Evolutionary conservation across 805 yeast genomes (phyloP).

Genomic region (Lipomyces sp.): DNA sequence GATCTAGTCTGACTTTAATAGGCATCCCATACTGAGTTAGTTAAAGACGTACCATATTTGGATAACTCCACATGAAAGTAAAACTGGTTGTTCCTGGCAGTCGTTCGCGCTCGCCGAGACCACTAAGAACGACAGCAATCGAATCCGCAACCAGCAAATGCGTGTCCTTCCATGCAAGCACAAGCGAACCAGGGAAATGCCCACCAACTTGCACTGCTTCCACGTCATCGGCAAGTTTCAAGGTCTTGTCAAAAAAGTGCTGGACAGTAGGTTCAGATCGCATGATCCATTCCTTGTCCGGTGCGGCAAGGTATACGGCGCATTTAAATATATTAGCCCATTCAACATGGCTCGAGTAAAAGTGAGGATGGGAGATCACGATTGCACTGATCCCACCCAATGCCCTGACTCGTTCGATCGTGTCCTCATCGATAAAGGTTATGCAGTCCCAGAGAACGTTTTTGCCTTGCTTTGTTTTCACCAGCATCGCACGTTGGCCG

Average conservation of each 20-base stretch:
- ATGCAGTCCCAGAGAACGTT: constrained; percentile 38
- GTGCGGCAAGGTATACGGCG: constrained; percentile 29
- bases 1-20: constrained; percentile 17
- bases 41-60: constrained; percentile 32
- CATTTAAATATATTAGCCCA: constrained; percentile 38
- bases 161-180: constrained; percentile 27
- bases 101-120: constrained; percentile 29
- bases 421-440: constrained; percentile 30
- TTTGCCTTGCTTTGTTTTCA: constrained; percentile 31
- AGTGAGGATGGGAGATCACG: constrained; percentile 39
- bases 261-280: constrained; percentile 22
- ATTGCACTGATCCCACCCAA: constrained; percentile 35
- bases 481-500: constrained; percentile 37
- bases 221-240: constrained; percentile 6
- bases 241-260: constrained; percentile 13
- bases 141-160: constrained; percentile 36
- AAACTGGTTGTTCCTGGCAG: constrained; percentile 32
- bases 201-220: constrained; percentile 28
- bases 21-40: background rate
- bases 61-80: constrained; percentile 38
- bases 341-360: constrained; percentile 34
- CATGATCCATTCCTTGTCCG: constrained; percentile 30
- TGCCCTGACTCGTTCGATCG: constrained; percentile 20
- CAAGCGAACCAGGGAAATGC: constrained; percentile 38
- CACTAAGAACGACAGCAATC: constrained; percentile 30